Percentiles rank a stretch among this genome's conserved stretches.
Evolutionary conservation across 2,329 filamentous ascomycete species (phyloP).

Genomic region (Claviceps arundinis): DNA sequence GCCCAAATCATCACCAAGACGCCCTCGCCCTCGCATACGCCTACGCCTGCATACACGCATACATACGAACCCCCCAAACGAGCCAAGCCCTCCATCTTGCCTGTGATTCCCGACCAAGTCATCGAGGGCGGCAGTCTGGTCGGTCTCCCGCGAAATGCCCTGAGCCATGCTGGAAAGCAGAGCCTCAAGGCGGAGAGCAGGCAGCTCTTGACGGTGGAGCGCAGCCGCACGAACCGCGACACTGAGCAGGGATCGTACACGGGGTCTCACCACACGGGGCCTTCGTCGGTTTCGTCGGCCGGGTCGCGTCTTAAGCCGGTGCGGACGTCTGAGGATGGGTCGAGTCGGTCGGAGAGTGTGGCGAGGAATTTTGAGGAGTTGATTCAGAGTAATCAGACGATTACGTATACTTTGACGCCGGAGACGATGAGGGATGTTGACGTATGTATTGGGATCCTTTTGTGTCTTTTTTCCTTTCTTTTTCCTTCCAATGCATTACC

Average conservation of each 20-base stretch:
- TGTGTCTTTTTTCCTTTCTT: neutral
- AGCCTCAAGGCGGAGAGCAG: conserved; percentile 19
- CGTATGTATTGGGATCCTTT: conserved; percentile 30
- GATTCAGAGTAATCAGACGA: conserved; percentile 69
- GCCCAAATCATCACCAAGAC: neutral
- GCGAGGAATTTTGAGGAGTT: conserved; percentile 63
- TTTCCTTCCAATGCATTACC: neutral
- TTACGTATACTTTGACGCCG: conserved; percentile 71
- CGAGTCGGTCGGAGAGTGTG: conserved; percentile 40
- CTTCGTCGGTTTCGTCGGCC: conserved; percentile 36
- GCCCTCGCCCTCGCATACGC: neutral
- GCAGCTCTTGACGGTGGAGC: conserved; percentile 27
- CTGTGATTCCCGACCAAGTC: conserved; percentile 10
- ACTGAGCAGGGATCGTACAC: conserved; percentile 18
- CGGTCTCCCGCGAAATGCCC: conserved; percentile 21
- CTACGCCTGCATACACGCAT: neutral
- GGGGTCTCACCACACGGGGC: conserved; percentile 30
- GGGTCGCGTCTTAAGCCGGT: conserved; percentile 38
- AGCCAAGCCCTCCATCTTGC: neutral
- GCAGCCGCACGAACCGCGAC: conserved; percentile 17
- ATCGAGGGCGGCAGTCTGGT: conserved; percentile 17
- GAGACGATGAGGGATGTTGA: conserved; percentile 67
- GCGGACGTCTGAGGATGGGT: conserved; percentile 45
- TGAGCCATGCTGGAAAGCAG: conserved; percentile 13
- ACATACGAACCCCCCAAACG: neutral